A percentile compares a stretch with the other conserved stretches of the same genome.
Conservation (phyloP, 768 basidiomycete species). For the Boletus rufocinnamomeus region DNA sequence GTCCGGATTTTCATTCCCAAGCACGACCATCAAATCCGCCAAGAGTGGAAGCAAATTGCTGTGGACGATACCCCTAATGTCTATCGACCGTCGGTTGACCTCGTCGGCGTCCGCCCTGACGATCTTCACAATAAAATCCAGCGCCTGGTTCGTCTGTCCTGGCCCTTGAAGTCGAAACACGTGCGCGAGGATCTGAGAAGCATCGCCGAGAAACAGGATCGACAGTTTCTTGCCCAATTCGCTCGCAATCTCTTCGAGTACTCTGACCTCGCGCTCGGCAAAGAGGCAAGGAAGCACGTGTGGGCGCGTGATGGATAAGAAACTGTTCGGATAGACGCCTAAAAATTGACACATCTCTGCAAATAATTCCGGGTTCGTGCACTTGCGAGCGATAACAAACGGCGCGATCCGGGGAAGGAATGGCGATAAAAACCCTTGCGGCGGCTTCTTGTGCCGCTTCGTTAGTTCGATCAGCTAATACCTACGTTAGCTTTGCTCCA, state of each 20-base stretch:
- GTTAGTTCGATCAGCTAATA: conserved; percentile 59
- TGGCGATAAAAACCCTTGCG: conserved; percentile 69
- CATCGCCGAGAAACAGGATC: conserved; percentile 55
- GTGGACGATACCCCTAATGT: conserved; percentile 55
- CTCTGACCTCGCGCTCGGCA: conserved; percentile 55
- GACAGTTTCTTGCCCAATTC: conserved; percentile 49
- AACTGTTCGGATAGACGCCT: conserved; percentile 53
- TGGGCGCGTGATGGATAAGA: conserved; percentile 62
- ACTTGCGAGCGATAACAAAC: conserved; percentile 60
- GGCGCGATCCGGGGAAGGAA: conserved; percentile 68
- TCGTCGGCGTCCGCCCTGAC: conserved; percentile 48
- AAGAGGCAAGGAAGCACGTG: conserved; percentile 73
- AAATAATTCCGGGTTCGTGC: conserved; percentile 58
- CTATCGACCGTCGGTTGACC: conserved; percentile 36
- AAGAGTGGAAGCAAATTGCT: conserved; percentile 71
- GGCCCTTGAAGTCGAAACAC: conserved; percentile 61
- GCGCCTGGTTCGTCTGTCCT: conserved; percentile 55
- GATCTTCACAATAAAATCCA: conserved; percentile 63
- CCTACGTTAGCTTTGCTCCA: conserved; percentile 6
- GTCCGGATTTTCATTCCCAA: conserved; percentile 67
- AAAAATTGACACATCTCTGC: conserved; percentile 71
- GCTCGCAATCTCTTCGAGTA: conserved; percentile 61
- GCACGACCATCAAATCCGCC: conserved; percentile 69
- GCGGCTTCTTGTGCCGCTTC: conserved; percentile 57
- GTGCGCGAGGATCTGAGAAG: conserved; percentile 62